phyloP scores from a whole-genome alignment of 352 stramenopile species.

The Pythium periplocum region DNA sequence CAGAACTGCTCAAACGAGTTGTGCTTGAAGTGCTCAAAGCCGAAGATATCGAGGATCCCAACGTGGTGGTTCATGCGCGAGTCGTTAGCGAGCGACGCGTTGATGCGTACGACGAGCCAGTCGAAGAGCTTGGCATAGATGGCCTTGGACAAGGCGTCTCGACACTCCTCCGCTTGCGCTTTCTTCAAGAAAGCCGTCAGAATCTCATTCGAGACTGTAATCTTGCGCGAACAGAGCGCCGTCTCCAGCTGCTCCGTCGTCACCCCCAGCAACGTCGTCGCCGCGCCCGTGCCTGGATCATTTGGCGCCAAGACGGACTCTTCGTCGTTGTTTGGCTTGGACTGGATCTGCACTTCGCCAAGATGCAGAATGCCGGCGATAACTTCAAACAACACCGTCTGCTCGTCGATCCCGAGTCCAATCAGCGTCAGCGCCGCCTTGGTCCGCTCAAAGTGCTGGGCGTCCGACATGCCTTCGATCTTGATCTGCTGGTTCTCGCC shows the following conservation, averaged over 20 bases:
- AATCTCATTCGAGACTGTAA: slow-evolving; percentile 63
- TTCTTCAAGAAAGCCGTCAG: slow-evolving; percentile 71
- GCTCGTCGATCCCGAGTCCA: slow-evolving; percentile 48
- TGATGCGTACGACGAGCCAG: slow-evolving; percentile 92
- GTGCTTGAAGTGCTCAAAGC: slow-evolving; percentile 92
- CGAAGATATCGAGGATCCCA: slow-evolving; percentile 93
- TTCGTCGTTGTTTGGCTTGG: slow-evolving; percentile 66
- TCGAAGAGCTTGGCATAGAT: slow-evolving; percentile 96
- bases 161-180: slow-evolving; percentile 86
- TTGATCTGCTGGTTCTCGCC: slow-evolving; percentile 46
- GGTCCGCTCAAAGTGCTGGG: slow-evolving; percentile 65
- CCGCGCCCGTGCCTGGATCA: slow-evolving; percentile 30
- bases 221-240: slow-evolving; percentile 61
- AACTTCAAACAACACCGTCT: slow-evolving; percentile 64
- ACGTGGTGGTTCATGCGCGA: slow-evolving; percentile 55
- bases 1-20: slow-evolving; percentile 94
- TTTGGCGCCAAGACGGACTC: slow-evolving; percentile 41
- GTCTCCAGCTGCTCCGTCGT: slow-evolving; percentile 47
- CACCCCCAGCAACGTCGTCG: slow-evolving; percentile 54
- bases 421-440: slow-evolving; percentile 58
- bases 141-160: slow-evolving; percentile 93
- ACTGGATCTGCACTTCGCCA: slow-evolving; percentile 91
- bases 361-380: slow-evolving; percentile 93
- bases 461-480: slow-evolving; percentile 73
- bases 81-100: slow-evolving; percentile 66